Evolutionary conservation across 1,284 basidiomycete species (phyloP).

Genomic region (Anthracocystis setariae): DNA sequence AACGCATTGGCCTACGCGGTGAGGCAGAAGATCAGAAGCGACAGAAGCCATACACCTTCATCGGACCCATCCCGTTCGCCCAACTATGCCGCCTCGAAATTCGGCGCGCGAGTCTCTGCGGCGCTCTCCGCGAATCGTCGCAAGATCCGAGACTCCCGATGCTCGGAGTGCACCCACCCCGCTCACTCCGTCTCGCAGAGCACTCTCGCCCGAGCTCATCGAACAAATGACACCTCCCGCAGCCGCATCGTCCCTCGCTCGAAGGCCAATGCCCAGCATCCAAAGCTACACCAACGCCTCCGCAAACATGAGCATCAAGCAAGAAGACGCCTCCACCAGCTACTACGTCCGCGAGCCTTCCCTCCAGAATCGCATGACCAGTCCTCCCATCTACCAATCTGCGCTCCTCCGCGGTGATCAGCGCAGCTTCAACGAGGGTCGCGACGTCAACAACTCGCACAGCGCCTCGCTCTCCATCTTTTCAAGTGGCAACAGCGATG

Average conservation of each 20-base stretch:
- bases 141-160: slow-evolving; percentile 23
- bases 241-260: slow-evolving; percentile 8
- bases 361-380: slow-evolving; percentile 10
- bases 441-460: slow-evolving; percentile 22
- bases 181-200: slow-evolving; percentile 12
- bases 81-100: slow-evolving; percentile 20
- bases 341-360: slow-evolving; percentile 41
- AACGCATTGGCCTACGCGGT: too few relatives aligned
- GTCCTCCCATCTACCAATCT: slow-evolving; percentile 16
- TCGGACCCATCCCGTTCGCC: too few relatives aligned
- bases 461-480: slow-evolving; percentile 44
- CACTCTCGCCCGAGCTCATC: slow-evolving; percentile 24
- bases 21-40: too few relatives aligned
- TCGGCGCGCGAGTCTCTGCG: slow-evolving; percentile 9
- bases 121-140: slow-evolving; percentile 27
- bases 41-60: too few relatives aligned
- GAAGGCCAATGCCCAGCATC: slow-evolving; percentile 1
- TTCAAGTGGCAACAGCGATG: slow-evolving; percentile 30
- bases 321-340: slow-evolving; percentile 31
- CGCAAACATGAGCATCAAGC: slow-evolving; percentile 36
- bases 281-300: slow-evolving; percentile 10
- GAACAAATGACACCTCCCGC: slow-evolving; percentile 35
- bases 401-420: slow-evolving; percentile 37
- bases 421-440: slow-evolving; percentile 30
- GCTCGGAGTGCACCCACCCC: slow-evolving; percentile 1